Percentiles rank a stretch among this genome's conserved stretches.
Evolutionary conservation across 495 filamentous ascomycete species (phyloP).

Genomic region (Clavariopsis aquatica): DNA sequence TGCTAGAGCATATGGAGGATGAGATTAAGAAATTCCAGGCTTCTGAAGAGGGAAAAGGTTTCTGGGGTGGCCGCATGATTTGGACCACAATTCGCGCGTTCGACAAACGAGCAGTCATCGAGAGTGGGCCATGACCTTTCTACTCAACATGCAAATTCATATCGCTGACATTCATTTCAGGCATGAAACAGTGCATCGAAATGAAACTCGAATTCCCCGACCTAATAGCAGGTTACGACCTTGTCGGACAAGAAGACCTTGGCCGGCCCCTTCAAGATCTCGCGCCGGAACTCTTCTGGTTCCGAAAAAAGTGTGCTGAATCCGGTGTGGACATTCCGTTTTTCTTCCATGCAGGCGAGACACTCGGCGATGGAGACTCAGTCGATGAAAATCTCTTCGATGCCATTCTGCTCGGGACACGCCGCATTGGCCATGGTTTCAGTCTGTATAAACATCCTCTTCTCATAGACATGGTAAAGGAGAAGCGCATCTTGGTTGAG

Average conservation of each 20-base stretch:
- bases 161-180: conserved; percentile 21
- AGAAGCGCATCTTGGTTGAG: conserved; percentile 84
- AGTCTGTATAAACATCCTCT: conserved; percentile 90
- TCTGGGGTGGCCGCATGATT: conserved; percentile 86
- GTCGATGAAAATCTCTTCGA: conserved; percentile 89
- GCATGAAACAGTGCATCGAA: conserved; percentile 82
- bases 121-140: conserved; percentile 45
- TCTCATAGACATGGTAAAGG: conserved; percentile 80
- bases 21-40: conserved; percentile 75
- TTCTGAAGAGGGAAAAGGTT: conserved; percentile 67
- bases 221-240: conserved; percentile 81
- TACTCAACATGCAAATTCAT: background rate
- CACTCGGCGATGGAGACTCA: conserved; percentile 70
- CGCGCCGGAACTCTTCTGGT: conserved; percentile 86
- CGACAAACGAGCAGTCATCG: conserved; percentile 64
- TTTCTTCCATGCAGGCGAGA: conserved; percentile 92
- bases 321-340: conserved; percentile 86
- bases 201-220: conserved; percentile 77
- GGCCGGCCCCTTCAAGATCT: conserved; percentile 75
- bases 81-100: conserved; percentile 73
- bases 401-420: conserved; percentile 80
- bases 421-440: conserved; percentile 86
- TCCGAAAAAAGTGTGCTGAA: conserved; percentile 77
- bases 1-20: conserved; percentile 71
- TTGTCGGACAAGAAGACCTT: conserved; percentile 81